Percentiles rank a stretch among this genome's conserved stretches.
These are phyloP conservation scores for Fusarium setosum DNA, from an alignment of 2,329 filamentous ascomycete species.

Conservation along the genomic window DNA sequence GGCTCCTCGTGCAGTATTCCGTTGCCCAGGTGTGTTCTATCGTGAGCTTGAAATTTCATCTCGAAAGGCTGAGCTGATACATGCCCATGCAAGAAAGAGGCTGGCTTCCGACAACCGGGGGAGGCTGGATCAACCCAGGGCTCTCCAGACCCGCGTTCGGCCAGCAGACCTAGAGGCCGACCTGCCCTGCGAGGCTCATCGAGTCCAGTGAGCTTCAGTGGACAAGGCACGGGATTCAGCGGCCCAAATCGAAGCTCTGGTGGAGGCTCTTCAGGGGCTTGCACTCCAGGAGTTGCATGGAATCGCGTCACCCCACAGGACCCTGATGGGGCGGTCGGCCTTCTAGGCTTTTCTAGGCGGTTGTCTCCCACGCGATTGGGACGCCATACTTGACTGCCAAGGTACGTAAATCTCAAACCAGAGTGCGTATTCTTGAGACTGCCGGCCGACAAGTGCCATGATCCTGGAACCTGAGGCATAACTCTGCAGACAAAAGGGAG, in stretches of 20 bases:
- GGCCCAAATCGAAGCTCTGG: constrained; percentile 17
- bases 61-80: constrained; percentile 18
- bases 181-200: constrained; percentile 34
- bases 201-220: constrained; percentile 21
- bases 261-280: constrained; percentile 35
- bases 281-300: constrained; percentile 10
- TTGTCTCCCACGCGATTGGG: constrained; percentile 4
- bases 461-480: constrained; percentile 37
- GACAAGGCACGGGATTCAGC: constrained; percentile 11
- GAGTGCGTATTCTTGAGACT: constrained; percentile 35
- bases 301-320: constrained; percentile 35
- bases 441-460: not conserved
- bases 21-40: not conserved
- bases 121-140: constrained; percentile 20
- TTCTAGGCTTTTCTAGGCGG: constrained; percentile 16
- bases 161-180: constrained; percentile 3
- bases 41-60: not conserved
- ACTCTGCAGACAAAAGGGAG: constrained; percentile 16
- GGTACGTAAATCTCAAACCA: constrained; percentile 40
- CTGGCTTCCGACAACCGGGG: constrained; percentile 15
- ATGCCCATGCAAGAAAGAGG: constrained; percentile 29
- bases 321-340: constrained; percentile 27
- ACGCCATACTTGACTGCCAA: constrained; percentile 7
- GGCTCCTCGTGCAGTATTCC: not conserved
- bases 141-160: constrained; percentile 11